Percentiles rank a stretch among this genome's conserved stretches.
Evolutionary conservation across 2,329 filamentous ascomycete genomes (phyloP).

Genomic region (Parascedosporium putredinis): DNA sequence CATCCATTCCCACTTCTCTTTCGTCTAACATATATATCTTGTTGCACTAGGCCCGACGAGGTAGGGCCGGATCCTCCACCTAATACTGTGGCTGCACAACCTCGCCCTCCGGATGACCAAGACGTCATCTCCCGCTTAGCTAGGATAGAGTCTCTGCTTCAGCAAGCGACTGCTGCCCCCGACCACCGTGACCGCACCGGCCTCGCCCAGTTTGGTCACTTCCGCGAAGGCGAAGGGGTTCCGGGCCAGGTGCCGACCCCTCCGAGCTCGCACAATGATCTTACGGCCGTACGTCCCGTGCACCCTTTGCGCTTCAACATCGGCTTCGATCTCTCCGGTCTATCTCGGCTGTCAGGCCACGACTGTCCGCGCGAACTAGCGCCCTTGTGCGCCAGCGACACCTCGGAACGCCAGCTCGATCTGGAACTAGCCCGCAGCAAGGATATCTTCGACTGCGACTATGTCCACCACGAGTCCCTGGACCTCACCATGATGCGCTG

Average conservation of each 20-base stretch:
- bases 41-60: neutral
- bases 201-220: neutral
- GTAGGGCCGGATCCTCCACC: neutral
- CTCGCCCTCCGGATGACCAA: neutral
- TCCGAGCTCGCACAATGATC: neutral
- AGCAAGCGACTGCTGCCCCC: neutral
- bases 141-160: slow-evolving; percentile 4
- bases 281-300: neutral
- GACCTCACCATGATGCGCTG: slow-evolving; percentile 9
- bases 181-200: neutral
- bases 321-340: slow-evolving; percentile 9
- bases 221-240: neutral
- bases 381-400: slow-evolving; percentile 7
- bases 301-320: slow-evolving; percentile 4
- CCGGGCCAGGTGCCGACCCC: neutral
- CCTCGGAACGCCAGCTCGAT: slow-evolving; percentile 9
- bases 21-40: neutral
- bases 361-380: slow-evolving; percentile 1
- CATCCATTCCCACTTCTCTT: neutral
- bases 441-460: neutral
- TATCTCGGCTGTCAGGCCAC: slow-evolving; percentile 8
- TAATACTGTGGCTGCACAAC: neutral
- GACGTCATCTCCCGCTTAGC: slow-evolving; percentile 5
- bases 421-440: slow-evolving; percentile 6
- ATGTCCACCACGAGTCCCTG: neutral